Percentiles rank a stretch among this genome's conserved stretches.
phyloP scores from a whole-genome alignment of 2,329 filamentous ascomycete species.

The Xylariaceae sp. region DNA sequence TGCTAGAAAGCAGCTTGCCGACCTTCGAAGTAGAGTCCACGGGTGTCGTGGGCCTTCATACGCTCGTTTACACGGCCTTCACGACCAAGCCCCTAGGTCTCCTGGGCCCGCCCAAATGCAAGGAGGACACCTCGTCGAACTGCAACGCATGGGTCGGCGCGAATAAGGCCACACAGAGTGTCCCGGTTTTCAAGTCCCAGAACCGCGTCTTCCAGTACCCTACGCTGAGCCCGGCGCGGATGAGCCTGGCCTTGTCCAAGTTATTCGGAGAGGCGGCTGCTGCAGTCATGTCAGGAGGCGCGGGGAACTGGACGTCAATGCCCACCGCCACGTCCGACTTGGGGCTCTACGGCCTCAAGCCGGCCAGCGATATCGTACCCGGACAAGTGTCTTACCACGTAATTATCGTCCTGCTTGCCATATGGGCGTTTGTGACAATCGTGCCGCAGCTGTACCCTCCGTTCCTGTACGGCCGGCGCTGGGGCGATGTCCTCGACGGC shows the following conservation, averaged over 20 bases:
- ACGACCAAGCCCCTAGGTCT: conserved; percentile 2
- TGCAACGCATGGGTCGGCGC: conserved; percentile 7
- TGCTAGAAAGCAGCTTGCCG: background rate
- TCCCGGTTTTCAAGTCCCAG: conserved; percentile 2
- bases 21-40: conserved; percentile 1
- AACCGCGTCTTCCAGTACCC: conserved; percentile 1
- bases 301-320: conserved; percentile 5
- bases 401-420: background rate
- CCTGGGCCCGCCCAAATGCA: conserved; percentile 1
- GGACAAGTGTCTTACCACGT: conserved; percentile 1
- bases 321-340: background rate
- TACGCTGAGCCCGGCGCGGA: conserved; percentile 3
- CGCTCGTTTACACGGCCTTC: conserved; percentile 5
- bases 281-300: conserved; percentile 4
- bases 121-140: background rate
- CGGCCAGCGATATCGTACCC: conserved; percentile 1
- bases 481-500: conserved; percentile 6
- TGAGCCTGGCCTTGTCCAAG: conserved; percentile 8
- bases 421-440: conserved; percentile 4
- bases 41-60: conserved; percentile 2
- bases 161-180: conserved; percentile 4
- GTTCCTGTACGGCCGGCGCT: conserved; percentile 6
- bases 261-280: conserved; percentile 5
- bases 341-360: conserved; percentile 1
- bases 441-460: conserved; percentile 5